Evolutionary conservation across 306 rosid species (phyloP), one percentile per base, ranked within the genome.

Genomic region (Vigna angularis): DNA sequence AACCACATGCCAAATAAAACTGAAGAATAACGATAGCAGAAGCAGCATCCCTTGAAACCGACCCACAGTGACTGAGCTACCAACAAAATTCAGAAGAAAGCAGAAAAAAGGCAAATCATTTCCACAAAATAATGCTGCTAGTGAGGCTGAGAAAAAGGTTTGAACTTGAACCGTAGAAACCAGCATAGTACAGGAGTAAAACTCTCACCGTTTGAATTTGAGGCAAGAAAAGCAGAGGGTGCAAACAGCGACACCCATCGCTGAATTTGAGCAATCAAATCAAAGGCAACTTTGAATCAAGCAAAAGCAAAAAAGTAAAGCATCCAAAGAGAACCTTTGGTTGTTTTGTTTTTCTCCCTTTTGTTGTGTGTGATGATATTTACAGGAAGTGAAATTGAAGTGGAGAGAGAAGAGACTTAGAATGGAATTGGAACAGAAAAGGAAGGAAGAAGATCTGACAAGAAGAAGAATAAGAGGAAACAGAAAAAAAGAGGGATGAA

Each of bases 151-250:
- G 44, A 9, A 62, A 75, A 58, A 45, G 53, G 7, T 69, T 55
- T 4, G 14, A 76, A 40, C 17, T 71, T 67, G 50, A 71, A 51
- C 45, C 74, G 59, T 52, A 9, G 45, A 52, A 67, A 66, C n/a
- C 42, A 83, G 52, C 1, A 67, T 28, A 22, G 40, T 18, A 20
- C 6, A 69, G 16, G 45, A 13, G 17, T 52, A 74, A 77, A 91
- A 71, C 45, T 71, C 80, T n/a, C 66, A 86, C 94, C 93, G 88
- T 89, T 81, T 45, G 83, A 72, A 71, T 86, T 78, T 78, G 80
- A 83, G 73, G 79, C 79, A 72, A 72, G 78, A 82, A 86, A 91
- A 91, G 85, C 84, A 78, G 83, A 81, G 73, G 77, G 69, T 79
- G 80, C 38, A 55, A 80, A 52, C 86, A 84, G 80, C 70, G 75